These are phyloP conservation scores for Ogataea kodamae DNA, from an alignment of 805 yeast species.

Conservation along the genomic window DNA sequence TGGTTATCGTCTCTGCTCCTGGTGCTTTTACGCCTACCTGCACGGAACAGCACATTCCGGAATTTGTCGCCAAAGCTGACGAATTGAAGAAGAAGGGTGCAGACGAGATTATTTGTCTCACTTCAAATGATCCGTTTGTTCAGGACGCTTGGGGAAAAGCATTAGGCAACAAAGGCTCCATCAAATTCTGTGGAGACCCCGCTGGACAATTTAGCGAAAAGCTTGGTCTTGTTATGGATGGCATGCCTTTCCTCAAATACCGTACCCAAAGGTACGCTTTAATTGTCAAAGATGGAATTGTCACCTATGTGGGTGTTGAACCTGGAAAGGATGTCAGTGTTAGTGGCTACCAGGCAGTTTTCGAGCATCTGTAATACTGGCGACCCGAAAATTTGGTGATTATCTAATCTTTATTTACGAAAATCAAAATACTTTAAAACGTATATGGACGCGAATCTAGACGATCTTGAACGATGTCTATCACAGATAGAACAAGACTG, in stretches of 20 bases:
- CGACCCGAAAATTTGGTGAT: conserved; percentile 7
- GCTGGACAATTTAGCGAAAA: conserved; percentile 54
- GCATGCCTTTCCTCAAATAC: conserved; percentile 49
- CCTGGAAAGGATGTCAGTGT: conserved; percentile 40
- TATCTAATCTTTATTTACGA: too few species aligned
- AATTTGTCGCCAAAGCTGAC: conserved; percentile 31
- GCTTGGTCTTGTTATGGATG: conserved; percentile 54
- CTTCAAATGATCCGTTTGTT: conserved; percentile 43
- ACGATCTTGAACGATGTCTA: conserved; percentile 19
- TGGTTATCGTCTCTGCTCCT: conserved; percentile 42
- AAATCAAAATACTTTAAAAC: not conserved
- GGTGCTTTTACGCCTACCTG: conserved; percentile 52
- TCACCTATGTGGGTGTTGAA: conserved; percentile 41
- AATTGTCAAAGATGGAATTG: conserved; percentile 46
- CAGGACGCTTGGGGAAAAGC: conserved; percentile 46
- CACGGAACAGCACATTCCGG: conserved; percentile 43
- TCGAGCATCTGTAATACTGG: conserved; percentile 15
- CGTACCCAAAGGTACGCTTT: conserved; percentile 73
- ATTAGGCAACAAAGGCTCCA: conserved; percentile 34
- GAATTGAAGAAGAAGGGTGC: conserved; percentile 40
- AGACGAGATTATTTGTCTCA: conserved; percentile 36
- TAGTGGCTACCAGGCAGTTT: conserved; percentile 44
- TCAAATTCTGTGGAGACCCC: conserved; percentile 64
- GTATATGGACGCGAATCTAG: conserved; percentile 19
- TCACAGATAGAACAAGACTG: conserved; percentile 23